Evolutionary conservation across 2,329 filamentous ascomycete species (phyloP).

Genomic region (Fusarium phyllophilum): DNA sequence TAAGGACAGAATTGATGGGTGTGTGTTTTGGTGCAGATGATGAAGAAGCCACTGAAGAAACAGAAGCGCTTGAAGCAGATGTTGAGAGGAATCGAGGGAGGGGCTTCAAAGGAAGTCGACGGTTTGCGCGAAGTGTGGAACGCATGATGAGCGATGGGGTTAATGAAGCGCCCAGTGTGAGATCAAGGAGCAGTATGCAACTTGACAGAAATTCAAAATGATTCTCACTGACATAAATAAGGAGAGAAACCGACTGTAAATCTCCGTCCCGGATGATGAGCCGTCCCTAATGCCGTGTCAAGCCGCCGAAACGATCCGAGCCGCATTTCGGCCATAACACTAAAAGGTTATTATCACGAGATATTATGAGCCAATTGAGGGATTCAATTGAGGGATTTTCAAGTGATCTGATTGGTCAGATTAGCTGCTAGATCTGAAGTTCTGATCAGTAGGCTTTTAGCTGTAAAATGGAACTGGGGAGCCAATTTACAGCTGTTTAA

Average conservation of each 20-base stretch:
- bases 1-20: slow-evolving; percentile 82
- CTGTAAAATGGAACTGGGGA: too few species aligned
- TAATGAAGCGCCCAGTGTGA: slow-evolving; percentile 25
- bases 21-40: slow-evolving; percentile 50
- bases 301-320: too few species aligned
- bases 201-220: slow-evolving; percentile 19
- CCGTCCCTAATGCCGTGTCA: slow-evolving; percentile 39
- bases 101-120: slow-evolving; percentile 59
- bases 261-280: slow-evolving; percentile 18
- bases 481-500: too few species aligned
- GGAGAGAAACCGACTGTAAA: slow-evolving; percentile 8
- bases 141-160: slow-evolving; percentile 56
- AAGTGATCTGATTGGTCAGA: too few species aligned
- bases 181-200: slow-evolving; percentile 8
- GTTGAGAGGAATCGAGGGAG: slow-evolving; percentile 54
- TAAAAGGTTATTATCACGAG: too few species aligned
- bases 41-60: slow-evolving; percentile 48
- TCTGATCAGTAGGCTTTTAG: too few species aligned
- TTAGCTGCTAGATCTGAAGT: too few species aligned
- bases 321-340: too few species aligned
- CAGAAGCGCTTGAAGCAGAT: slow-evolving; percentile 46
- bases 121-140: slow-evolving; percentile 61
- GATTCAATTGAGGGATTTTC: too few species aligned
- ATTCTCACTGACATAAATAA: slow-evolving; percentile 15
- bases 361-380: too few species aligned